Percentiles rank a stretch among this genome's conserved stretches.
Evolutionary conservation across 768 basidiomycete species (phyloP).

Genomic region (Boletellus emodensis): DNA sequence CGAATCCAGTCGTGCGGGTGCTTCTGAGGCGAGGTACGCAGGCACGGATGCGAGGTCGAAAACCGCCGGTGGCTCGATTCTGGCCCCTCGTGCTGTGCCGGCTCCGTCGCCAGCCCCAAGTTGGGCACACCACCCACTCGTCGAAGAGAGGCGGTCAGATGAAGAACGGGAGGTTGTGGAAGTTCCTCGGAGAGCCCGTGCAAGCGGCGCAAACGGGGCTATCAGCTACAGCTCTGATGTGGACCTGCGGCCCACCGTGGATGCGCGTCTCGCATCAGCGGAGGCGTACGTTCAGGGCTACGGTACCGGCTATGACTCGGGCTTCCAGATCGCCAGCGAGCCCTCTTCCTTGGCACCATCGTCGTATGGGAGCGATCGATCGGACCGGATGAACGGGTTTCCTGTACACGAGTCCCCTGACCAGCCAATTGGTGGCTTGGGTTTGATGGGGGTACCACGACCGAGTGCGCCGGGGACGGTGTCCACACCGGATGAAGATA

Average conservation of each 20-base stretch:
- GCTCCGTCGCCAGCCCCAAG: constrained; percentile 23
- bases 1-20: constrained; percentile 11
- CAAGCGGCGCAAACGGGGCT: constrained; percentile 9
- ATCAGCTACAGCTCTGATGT: not conserved
- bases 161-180: constrained; percentile 23
- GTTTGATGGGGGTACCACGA: constrained; percentile 26
- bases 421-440: constrained; percentile 21
- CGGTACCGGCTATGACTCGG: constrained; percentile 32
- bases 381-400: constrained; percentile 20
- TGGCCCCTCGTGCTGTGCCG: constrained; percentile 30
- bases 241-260: constrained; percentile 4
- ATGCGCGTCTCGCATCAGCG: constrained; percentile 30
- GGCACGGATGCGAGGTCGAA: constrained; percentile 22
- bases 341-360: constrained; percentile 16
- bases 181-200: constrained; percentile 5
- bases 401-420: constrained; percentile 31
- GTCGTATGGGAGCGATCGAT: constrained; percentile 15
- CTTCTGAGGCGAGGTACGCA: constrained; percentile 6
- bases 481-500: constrained; percentile 26
- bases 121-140: constrained; percentile 28
- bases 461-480: constrained; percentile 21
- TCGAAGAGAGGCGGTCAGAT: constrained; percentile 29
- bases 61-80: constrained; percentile 31
- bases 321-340: constrained; percentile 22
- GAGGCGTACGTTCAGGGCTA: constrained; percentile 36